Percentiles rank a stretch among this genome's conserved stretches.
phyloP scores from a whole-genome alignment of 306 rosid species.

The Rosa persica region DNA sequence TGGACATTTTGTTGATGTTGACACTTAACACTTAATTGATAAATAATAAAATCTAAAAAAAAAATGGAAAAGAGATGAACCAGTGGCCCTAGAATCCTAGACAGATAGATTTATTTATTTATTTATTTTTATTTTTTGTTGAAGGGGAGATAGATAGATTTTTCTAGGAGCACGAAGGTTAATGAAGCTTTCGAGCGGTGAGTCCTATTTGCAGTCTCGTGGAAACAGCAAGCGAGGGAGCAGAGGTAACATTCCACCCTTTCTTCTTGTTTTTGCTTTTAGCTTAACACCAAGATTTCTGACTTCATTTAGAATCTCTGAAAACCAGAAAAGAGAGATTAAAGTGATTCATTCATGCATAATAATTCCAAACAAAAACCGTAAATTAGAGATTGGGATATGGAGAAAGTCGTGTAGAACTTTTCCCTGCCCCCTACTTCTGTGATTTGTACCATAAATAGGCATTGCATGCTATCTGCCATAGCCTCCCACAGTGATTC shows the following conservation, averaged over 20 bases:
- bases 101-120: too few relatives aligned
- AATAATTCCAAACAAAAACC: neutral
- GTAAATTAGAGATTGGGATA: neutral
- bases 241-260: neutral
- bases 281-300: neutral
- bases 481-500: neutral
- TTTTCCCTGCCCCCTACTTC: neutral
- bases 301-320: neutral
- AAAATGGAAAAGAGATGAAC: too few relatives aligned
- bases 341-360: neutral
- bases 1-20: too few relatives aligned
- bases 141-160: too few relatives aligned
- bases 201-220: neutral
- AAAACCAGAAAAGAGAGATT: neutral
- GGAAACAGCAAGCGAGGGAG: neutral
- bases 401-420: neutral
- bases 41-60: too few relatives aligned
- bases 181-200: neutral
- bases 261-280: neutral
- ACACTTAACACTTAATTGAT: too few relatives aligned
- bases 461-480: neutral
- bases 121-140: too few relatives aligned
- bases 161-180: too few relatives aligned
- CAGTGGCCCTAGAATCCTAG: too few relatives aligned
- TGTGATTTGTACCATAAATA: neutral